These are phyloP conservation scores for Aspergillus pseudonomiae DNA, from an alignment of 2,329 filamentous ascomycete genomes.

Conservation along the genomic window DNA sequence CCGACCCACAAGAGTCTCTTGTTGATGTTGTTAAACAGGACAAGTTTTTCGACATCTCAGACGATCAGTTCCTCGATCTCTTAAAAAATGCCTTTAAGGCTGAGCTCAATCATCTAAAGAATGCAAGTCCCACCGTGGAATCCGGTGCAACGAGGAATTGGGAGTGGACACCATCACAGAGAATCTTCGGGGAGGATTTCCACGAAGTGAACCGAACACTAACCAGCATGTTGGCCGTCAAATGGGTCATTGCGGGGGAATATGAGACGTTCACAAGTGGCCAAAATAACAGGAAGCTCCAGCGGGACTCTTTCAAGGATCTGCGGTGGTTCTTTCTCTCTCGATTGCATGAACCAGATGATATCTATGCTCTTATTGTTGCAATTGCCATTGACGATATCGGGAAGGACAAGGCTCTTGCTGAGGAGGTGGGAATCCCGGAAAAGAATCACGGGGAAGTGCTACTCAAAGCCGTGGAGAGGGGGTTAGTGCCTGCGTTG, in stretches of 20 bases:
- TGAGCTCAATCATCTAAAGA: constrained; percentile 9
- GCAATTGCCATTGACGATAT: constrained; percentile 43
- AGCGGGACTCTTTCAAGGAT: constrained; percentile 32
- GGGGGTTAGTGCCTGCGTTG: constrained; percentile 26
- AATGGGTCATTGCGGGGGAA: constrained; percentile 40
- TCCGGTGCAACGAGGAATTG: neutral
- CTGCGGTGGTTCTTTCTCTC: constrained; percentile 28
- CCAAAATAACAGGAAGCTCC: constrained; percentile 30
- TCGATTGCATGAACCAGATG: constrained; percentile 17
- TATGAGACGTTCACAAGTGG: constrained; percentile 36
- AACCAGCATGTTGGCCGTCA: constrained; percentile 39
- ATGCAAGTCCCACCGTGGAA: constrained; percentile 13
- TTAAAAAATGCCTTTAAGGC: constrained; percentile 2
- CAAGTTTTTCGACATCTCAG: neutral
- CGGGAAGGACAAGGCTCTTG: constrained; percentile 40
- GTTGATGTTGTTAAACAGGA: neutral
- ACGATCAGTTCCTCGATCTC: neutral
- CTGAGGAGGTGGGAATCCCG: neutral
- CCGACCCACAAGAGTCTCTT: neutral
- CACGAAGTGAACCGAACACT: constrained; percentile 45
- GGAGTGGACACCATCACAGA: constrained; percentile 5
- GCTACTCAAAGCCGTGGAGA: constrained; percentile 21
- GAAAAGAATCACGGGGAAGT: neutral
- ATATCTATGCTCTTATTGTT: constrained; percentile 36
- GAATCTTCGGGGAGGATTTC: constrained; percentile 28